Percentiles rank a stretch among this genome's conserved stretches.
phyloP scores from a whole-genome alignment of 306 rosid genomes.

The Sicyos edulis region DNA sequence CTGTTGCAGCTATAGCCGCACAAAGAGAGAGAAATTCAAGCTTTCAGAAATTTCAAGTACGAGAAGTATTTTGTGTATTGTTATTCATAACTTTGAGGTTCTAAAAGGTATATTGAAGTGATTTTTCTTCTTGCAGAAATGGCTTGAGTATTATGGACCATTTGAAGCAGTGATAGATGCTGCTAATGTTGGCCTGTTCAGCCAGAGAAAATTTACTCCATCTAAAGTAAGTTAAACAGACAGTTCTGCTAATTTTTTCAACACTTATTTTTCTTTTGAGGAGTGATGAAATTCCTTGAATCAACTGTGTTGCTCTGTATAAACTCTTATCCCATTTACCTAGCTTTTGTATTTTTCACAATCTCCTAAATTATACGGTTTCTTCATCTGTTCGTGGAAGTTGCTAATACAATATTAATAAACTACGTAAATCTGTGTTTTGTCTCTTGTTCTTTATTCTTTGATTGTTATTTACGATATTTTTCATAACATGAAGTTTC shows the following conservation, averaged over 20 bases:
- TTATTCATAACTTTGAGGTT: background rate
- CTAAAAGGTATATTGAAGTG: slow-evolving; percentile 1
- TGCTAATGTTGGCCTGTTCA: slow-evolving; percentile 76
- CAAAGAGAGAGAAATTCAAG: slow-evolving; percentile 57
- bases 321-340: too few species aligned
- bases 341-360: too few species aligned
- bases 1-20: slow-evolving; percentile 71
- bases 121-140: slow-evolving; percentile 52
- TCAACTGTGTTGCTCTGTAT: too few species aligned
- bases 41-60: slow-evolving; percentile 85
- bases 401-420: too few species aligned
- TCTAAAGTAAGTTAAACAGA: slow-evolving; percentile 57
- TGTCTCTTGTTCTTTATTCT: too few species aligned
- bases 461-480: too few species aligned
- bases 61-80: slow-evolving; percentile 22
- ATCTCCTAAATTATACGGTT: too few species aligned
- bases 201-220: slow-evolving; percentile 67
- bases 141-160: slow-evolving; percentile 87
- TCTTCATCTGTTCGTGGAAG: too few species aligned
- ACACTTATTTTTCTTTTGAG: slow-evolving; percentile 9
- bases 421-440: too few species aligned
- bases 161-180: slow-evolving; percentile 95
- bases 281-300: background rate
- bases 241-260: slow-evolving; percentile 5
- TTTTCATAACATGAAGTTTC: background rate